A percentile compares a stretch with the other conserved stretches of the same genome.
These are phyloP conservation scores for Euptelea pleiosperma DNA, from an alignment of 164 flowering plant species.

Conservation along the genomic window DNA sequence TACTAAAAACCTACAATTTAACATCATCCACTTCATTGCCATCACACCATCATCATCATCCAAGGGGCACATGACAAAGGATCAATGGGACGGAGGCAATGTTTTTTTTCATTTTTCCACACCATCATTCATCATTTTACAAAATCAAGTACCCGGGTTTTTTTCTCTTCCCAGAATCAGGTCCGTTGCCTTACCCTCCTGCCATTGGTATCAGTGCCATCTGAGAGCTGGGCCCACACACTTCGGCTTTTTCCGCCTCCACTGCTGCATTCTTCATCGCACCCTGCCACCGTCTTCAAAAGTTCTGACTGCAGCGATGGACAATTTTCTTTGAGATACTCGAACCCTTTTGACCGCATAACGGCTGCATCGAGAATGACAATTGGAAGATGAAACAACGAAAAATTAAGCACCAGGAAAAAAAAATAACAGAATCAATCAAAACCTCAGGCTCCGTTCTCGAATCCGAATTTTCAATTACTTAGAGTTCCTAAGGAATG, in stretches of 20 bases:
- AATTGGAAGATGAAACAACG: conserved; percentile 10
- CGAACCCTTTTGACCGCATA: conserved; percentile 71
- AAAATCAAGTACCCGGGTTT: not conserved
- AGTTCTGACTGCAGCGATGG: conserved; percentile 73
- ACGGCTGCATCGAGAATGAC: conserved; percentile 56
- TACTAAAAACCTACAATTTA: conserved; percentile 15
- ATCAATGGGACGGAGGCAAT: conserved; percentile 8
- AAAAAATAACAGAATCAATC: conserved; percentile 14
- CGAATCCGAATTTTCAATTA: conserved; percentile 15
- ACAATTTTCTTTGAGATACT: conserved; percentile 58
- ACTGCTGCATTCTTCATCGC: conserved; percentile 68
- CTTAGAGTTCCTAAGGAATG: conserved; percentile 17
- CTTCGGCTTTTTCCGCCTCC: conserved; percentile 67
- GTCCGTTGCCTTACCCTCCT: conserved; percentile 67
- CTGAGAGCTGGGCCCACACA: conserved; percentile 84
- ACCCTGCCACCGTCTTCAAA: conserved; percentile 73
- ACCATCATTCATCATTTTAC: conserved; percentile 15
- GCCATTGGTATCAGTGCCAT: conserved; percentile 63
- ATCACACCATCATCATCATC: conserved; percentile 15
- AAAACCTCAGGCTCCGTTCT: conserved; percentile 26
- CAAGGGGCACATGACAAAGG: conserved; percentile 13
- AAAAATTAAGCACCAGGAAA: conserved; percentile 8
- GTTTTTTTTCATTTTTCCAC: conserved; percentile 9
- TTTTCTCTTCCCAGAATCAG: conserved; percentile 21
- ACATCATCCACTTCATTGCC: conserved; percentile 19